A percentile compares a stretch with the other conserved stretches of the same genome.
phyloP scores from a whole-genome alignment of 2,329 filamentous ascomycete genomes.

The Endoconidiophora laricicola region DNA sequence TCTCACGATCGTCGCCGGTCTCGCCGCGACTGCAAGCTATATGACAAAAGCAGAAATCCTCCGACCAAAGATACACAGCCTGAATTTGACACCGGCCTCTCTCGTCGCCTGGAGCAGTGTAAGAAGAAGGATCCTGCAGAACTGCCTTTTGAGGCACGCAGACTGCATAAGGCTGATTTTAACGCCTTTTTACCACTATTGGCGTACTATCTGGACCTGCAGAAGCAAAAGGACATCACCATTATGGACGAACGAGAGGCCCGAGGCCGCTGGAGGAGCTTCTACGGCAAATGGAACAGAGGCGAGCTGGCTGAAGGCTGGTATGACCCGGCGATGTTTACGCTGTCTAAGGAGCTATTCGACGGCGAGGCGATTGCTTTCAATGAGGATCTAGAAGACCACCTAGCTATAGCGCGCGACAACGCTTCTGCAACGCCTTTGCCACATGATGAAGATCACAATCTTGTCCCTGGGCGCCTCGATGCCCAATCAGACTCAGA shows the following conservation, averaged over 20 bases:
- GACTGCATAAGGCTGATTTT: slow-evolving; percentile 54
- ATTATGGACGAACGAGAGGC: slow-evolving; percentile 58
- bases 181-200: slow-evolving; percentile 52
- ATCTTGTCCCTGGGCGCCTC: neutral
- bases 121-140: neutral
- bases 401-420: neutral
- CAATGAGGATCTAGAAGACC: neutral
- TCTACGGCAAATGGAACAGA: slow-evolving; percentile 79
- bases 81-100: neutral
- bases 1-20: neutral
- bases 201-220: slow-evolving; percentile 70
- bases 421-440: neutral
- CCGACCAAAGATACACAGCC: neutral
- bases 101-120: neutral
- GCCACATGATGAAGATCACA: neutral
- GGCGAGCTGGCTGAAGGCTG: slow-evolving; percentile 76
- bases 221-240: slow-evolving; percentile 58
- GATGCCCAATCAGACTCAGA: slow-evolving; percentile 13
- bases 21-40: neutral
- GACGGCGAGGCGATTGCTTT: slow-evolving; percentile 4
- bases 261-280: slow-evolving; percentile 84
- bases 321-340: slow-evolving; percentile 69
- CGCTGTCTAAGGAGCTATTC: slow-evolving; percentile 10
- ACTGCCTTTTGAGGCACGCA: slow-evolving; percentile 50
- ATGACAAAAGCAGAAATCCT: neutral